Evolutionary conservation across 306 rosid species (phyloP), one percentile per base, ranked within the genome.

Genomic region (Trifolium fragiferum): DNA sequence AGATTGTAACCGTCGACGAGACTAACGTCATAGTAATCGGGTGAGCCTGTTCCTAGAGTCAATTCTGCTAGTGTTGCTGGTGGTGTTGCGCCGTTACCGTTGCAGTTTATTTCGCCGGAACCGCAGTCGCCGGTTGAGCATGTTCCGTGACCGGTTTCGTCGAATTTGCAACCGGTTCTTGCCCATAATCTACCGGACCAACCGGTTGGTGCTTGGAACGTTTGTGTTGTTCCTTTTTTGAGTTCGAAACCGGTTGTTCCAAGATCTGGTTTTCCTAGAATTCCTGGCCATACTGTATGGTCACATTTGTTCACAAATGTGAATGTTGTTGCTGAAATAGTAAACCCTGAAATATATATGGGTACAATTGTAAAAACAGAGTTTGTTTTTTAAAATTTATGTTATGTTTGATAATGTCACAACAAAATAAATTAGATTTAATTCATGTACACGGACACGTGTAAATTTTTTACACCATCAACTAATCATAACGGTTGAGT

Each of bases 141-240:
- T 0, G 84, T 51, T 2, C 94, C 93, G 1, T 38, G 82, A 5
- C 81, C 85, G 0, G 92, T 61, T 14, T 75, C 74, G 54, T 90
- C 95, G 25, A 91, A 88, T n/a, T 63, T 55, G 76, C 97, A 91
- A 60, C 80, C 85, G 5, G 97, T 88, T 55, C 97, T 76, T 1
- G 87, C 97, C 98, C 98, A 94, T 78, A 94, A 87, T 0, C 97
- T 80, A 2, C 98, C 97, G 3, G 98, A 94, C 98, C 98, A 94
- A 3, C 86, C 91, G 0, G 93, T 50, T 7, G 92, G 89, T 4
- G 90, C 96, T n/a, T 79, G 81, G 59, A 90, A 86, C 7, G 84
- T 38, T 19, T 84, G 82, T 3, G 97, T 79, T 47, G 8, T 65
- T 18, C 90, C 91, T 4, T 72, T 59, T 25, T 76, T 18, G n/a